phyloP scores from a whole-genome alignment of 495 filamentous ascomycete genomes.

The Tuber melanosporum region DNA sequence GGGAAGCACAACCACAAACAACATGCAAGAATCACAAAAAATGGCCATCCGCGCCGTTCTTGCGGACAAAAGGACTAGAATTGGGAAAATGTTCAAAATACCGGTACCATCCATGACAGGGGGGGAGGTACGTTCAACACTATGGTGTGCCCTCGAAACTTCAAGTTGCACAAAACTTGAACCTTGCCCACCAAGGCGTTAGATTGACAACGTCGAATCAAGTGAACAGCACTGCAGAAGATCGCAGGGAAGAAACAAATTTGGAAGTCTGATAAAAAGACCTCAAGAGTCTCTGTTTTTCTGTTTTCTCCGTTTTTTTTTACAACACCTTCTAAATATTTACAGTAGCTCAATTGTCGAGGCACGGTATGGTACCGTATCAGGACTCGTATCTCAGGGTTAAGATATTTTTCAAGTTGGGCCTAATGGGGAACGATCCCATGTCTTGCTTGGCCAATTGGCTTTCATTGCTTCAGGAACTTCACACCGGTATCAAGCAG shows the following conservation, averaged over 20 bases:
- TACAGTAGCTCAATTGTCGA: background rate
- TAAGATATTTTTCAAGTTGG: background rate
- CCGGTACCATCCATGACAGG: too few species aligned
- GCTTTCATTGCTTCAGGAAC: too few species aligned
- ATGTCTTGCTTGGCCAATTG: too few species aligned
- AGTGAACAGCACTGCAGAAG: background rate
- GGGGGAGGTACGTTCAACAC: too few species aligned
- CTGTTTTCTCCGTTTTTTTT: too few species aligned
- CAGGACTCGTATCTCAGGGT: background rate
- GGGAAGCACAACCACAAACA: background rate
- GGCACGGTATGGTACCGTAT: background rate
- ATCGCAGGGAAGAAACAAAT: too few species aligned
- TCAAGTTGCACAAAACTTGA: background rate
- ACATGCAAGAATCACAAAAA: background rate
- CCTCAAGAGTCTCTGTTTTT: background rate
- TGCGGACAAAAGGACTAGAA: background rate
- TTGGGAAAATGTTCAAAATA: background rate
- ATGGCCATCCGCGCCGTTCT: background rate
- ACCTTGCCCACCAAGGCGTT: background rate
- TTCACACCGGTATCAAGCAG: too few species aligned
- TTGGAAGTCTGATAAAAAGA: background rate
- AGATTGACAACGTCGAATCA: background rate
- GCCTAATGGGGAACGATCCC: background rate
- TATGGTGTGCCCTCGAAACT: background rate
- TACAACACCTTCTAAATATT: background rate